Conservation (phyloP, 2,329 filamentous ascomycete species). For the Fusarium sp. region DNA sequence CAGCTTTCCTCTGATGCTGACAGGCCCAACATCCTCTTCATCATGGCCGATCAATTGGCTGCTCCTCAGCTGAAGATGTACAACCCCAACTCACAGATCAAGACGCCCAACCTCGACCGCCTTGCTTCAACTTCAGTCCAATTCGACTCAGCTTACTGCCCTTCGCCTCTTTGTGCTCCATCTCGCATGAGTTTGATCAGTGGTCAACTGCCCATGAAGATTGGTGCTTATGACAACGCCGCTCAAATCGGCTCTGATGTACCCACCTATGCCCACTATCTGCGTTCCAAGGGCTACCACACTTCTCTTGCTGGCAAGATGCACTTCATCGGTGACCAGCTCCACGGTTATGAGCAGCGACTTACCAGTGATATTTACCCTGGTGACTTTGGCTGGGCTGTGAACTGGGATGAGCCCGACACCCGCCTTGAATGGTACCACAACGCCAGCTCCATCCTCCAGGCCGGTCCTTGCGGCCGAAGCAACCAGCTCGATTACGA, state of each 20-base stretch:
- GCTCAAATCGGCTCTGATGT: constrained; percentile 86
- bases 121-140: constrained; percentile 87
- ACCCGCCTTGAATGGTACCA: constrained; percentile 94
- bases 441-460: constrained; percentile 93
- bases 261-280: constrained; percentile 93
- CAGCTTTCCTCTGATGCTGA: constrained; percentile 47
- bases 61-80: constrained; percentile 94
- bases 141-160: constrained; percentile 95
- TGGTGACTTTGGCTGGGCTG: constrained; percentile 93
- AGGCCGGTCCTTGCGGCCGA: constrained; percentile 88
- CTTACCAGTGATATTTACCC: constrained; percentile 97
- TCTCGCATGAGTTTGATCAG: constrained; percentile 96
- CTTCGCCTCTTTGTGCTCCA: constrained; percentile 91
- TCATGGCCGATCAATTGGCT: constrained; percentile 97
- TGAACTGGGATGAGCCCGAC: constrained; percentile 94
- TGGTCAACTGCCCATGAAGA: constrained; percentile 91
- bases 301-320: constrained; percentile 95
- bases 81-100: constrained; percentile 89
- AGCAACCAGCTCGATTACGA: constrained; percentile 98
- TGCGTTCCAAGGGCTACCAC: constrained; percentile 88
- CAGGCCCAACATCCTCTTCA: constrained; percentile 73
- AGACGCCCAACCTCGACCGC: constrained; percentile 90
- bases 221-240: constrained; percentile 93
- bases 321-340: constrained; percentile 96
- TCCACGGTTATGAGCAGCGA: constrained; percentile 93